Base-by-base conservation (phyloP, 2,329 filamentous ascomycete genomes). In the Pestalotiopsis fici region DNA sequence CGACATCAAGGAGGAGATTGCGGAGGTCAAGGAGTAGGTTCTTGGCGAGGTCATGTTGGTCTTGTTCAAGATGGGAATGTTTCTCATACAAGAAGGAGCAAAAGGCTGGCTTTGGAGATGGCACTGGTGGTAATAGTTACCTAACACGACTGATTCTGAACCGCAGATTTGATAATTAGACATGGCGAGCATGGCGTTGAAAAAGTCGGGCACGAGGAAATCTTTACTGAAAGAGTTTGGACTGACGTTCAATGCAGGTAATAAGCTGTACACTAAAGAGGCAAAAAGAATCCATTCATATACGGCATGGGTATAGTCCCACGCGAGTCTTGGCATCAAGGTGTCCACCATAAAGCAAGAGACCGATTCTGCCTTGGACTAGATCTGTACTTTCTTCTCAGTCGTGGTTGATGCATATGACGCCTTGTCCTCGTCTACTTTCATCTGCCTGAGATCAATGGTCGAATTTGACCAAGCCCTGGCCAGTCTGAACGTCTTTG, bases 1-100 rank as follows among this genome's bases (percentile, higher is more conserved):
- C 18, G 66, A 71, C 28, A 68, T 74, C 66, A 72, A 75, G 63
- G 69, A 69, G 31, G 74, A 74, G 72, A 69, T 62, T 59, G 65
- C 68, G 65, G 72, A 75, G 69, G 67, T 70, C 67, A 69, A 71
- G 67, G 74, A 75, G 67, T 77, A 77, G 75, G 73, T 74, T 61
- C 67, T 71, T 65, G 68, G 67, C 67, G 69, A 72, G 74, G 68
- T 74, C 67, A 70, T 69, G 66, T 68, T 67, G 70, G 71, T 68
- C 57, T 57, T 73, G 67, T 72, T 71, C 67, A 68, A 67, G 64
- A 31, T 70, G 61, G 67, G 70, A 50, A 67, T 65, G 68, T 71
- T 72, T 56, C 65, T 70, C 47, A 65, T 71, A 35, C 64, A 65
- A 31, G 62, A 70, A 67, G 63, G 69, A 65, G 67, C 69, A 60